Conservation (phyloP, 2,329 filamentous ascomycete genomes). For the Paecilomyces sp. region DNA sequence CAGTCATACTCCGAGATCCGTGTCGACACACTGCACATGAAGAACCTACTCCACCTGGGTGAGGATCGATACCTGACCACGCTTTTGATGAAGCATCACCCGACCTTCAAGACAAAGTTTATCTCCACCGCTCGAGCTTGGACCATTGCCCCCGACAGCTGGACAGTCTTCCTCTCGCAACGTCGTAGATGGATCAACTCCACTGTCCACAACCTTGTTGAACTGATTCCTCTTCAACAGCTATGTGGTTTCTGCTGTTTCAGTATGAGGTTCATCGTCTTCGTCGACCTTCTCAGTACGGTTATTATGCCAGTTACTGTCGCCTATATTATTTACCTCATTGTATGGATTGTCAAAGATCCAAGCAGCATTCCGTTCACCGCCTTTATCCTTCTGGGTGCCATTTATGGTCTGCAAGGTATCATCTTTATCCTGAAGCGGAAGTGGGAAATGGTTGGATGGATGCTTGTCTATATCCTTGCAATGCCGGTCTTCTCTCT, state of each 20-base stretch:
- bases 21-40: slow-evolving; percentile 97
- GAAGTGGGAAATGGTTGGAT: slow-evolving; percentile 99
- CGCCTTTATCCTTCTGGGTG: slow-evolving; percentile 82
- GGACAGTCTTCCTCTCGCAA: slow-evolving; percentile 91
- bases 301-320: slow-evolving; percentile 86
- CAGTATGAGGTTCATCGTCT: slow-evolving; percentile 97
- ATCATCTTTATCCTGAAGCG: slow-evolving; percentile 94
- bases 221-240: slow-evolving; percentile 86
- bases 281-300: slow-evolving; percentile 86
- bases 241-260: slow-evolving; percentile 99
- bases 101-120: slow-evolving; percentile 97
- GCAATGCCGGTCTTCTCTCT: slow-evolving; percentile 90
- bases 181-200: slow-evolving; percentile 99
- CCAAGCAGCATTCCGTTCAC: slow-evolving; percentile 67
- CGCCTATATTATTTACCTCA: slow-evolving; percentile 82
- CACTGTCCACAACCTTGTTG: slow-evolving; percentile 93
- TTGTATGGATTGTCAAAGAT: slow-evolving; percentile 62
- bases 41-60: slow-evolving; percentile 92
- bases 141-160: slow-evolving; percentile 94
- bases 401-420: slow-evolving; percentile 95
- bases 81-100: slow-evolving; percentile 82
- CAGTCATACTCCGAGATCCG: slow-evolving; percentile 85
- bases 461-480: slow-evolving; percentile 94
- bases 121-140: slow-evolving; percentile 86
- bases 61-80: slow-evolving; percentile 98